Evolutionary conservation across 139 green algal species (phyloP).

Genomic region (Micractinium conductrix): DNA sequence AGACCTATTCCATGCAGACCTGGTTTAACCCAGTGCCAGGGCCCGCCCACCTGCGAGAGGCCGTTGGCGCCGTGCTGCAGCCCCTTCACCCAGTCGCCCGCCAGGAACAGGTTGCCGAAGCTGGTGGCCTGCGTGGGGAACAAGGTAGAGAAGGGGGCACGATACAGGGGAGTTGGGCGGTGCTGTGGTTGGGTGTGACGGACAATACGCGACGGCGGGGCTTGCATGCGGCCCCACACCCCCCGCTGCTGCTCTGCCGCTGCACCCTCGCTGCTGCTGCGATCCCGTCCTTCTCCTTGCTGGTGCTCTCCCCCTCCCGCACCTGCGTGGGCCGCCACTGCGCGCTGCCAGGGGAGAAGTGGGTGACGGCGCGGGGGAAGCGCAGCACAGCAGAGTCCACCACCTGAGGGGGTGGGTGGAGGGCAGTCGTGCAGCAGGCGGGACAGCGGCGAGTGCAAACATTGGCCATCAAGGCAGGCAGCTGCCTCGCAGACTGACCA

Average conservation of each 20-base stretch:
- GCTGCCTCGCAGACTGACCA: background rate
- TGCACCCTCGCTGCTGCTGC: too few relatives aligned
- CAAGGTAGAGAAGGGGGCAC: too few relatives aligned
- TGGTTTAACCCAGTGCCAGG: background rate
- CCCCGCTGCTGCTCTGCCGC: too few relatives aligned
- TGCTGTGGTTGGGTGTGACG: too few relatives aligned
- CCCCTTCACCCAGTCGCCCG: conserved; percentile 89
- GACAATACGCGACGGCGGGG: too few relatives aligned
- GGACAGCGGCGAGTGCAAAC: too few relatives aligned
- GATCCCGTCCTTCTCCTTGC: too few relatives aligned
- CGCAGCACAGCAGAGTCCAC: conserved; percentile 76
- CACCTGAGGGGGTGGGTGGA: conserved; percentile 56
- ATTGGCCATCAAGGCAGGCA: background rate
- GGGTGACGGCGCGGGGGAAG: conserved; percentile 84
- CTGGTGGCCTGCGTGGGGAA: conserved; percentile 55
- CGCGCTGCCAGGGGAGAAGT: conserved; percentile 83
- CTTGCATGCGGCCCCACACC: too few relatives aligned
- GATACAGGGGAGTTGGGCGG: too few relatives aligned
- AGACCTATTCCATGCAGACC: background rate
- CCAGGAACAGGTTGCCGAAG: conserved; percentile 79
- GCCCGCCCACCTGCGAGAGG: conserved; percentile 62
- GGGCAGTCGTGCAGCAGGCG: too few relatives aligned
- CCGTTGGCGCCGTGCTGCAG: conserved; percentile 83
- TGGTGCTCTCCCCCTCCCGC: too few relatives aligned
- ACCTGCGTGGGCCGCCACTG: conserved; percentile 54